Base-by-base conservation (phyloP, 257 asterid species). In the Linderniella brevidens region DNA sequence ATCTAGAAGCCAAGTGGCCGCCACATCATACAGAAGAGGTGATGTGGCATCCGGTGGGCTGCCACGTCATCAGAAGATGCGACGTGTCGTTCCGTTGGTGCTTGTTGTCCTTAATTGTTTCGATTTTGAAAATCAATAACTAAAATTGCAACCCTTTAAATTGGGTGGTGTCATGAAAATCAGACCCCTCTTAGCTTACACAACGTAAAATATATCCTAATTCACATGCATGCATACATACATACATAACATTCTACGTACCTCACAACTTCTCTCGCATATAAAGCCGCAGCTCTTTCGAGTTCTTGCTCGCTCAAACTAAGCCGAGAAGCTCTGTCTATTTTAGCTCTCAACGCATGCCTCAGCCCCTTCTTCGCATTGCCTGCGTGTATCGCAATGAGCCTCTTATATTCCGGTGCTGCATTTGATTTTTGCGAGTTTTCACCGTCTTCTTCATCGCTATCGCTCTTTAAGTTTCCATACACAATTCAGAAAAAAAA, bases 351-450 rank as follows among this genome's bases (percentile, higher is more conserved):
- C 41, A 86, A 72, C 59, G 85, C 75, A 37, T 73, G 82, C 44
- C 72, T 65, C 67, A 82, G 60, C 9, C 81, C 75, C 46, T 60
- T 83, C 64, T 86, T 79, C 25, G 93, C 92, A 68, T 86, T 86
- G 48, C 93, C 90, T 16, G 95, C 97, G 60, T 79, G 97, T 60
- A 86, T 86, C 40, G 93, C 97, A 17, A 86, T 86, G 35, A 86
- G 61, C 19, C 72, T 70, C 50, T 64, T 82, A 49, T 82, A 86
- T 45, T 71, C 81, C 10, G 92, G 83, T 17, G 92, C 77, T 19
- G 40, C 52, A 7, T 72, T 62, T n/a, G 82, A 60, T 59, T 52
- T 73, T n/a, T 60, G 68, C 17, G 56, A 58, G 58, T 54, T 56
- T 59, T 80, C 78, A 29, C 53, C 56, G n/a, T 73, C 74, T 49